Evolutionary conservation across 1,284 basidiomycete genomes (phyloP).

Genomic region (Filobasidium uniguttulatum): DNA sequence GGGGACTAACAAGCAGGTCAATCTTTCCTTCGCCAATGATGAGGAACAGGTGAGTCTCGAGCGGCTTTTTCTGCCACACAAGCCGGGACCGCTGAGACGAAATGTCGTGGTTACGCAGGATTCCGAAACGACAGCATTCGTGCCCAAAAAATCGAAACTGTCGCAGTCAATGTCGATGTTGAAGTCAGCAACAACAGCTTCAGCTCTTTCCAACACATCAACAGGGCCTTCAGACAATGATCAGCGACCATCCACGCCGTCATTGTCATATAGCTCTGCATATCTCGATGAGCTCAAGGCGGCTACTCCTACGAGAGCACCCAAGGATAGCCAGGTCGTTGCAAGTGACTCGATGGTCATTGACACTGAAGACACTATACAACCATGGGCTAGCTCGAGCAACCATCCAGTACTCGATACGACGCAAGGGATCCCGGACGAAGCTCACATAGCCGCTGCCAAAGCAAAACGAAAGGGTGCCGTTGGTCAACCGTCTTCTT

Average conservation of each 20-base stretch:
- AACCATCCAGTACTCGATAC: constrained; percentile 23
- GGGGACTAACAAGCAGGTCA: constrained; percentile 29
- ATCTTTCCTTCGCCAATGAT: constrained; percentile 45
- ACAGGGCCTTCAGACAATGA: not conserved
- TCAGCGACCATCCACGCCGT: not conserved
- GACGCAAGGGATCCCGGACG: constrained; percentile 52
- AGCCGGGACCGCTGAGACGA: not conserved
- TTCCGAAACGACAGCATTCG: constrained; percentile 24
- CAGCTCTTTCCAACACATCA: constrained; percentile 13
- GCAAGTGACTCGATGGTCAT: too few relatives aligned
- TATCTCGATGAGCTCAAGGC: constrained; percentile 74
- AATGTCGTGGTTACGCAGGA: constrained; percentile 5
- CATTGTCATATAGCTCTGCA: constrained; percentile 50
- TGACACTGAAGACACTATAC: constrained; percentile 20
- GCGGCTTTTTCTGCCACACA: too few relatives aligned
- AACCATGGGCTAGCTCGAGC: not conserved
- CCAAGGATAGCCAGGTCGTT: too few relatives aligned
- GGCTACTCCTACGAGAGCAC: constrained; percentile 52
- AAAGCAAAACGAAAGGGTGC: constrained; percentile 61
- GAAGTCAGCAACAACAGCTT: constrained; percentile 19
- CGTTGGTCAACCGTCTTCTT: constrained; percentile 33
- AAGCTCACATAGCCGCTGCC: constrained; percentile 59
- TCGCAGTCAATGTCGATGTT: constrained; percentile 26
- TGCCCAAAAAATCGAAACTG: constrained; percentile 34
- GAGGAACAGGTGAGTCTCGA: constrained; percentile 30